Conservation (phyloP, 176 grass and related monocot species). For the Zea luxurians region DNA sequence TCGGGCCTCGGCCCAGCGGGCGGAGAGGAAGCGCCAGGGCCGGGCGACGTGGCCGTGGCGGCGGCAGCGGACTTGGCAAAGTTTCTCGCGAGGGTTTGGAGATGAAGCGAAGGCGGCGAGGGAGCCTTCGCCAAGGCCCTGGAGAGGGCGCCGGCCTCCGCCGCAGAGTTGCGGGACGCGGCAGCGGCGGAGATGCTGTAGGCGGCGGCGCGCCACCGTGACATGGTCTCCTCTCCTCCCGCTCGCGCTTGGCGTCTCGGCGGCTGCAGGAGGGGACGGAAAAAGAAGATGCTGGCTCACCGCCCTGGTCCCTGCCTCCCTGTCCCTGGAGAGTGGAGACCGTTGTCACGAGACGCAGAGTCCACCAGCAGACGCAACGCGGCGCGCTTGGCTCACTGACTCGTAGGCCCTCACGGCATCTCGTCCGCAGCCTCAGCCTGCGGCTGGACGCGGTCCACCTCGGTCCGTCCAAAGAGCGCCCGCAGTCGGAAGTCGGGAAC, state of each 20-base stretch:
- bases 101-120: constrained; percentile 27
- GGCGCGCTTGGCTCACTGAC: neutral
- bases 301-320: no score
- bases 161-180: constrained; percentile 3
- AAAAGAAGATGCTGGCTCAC: constrained; percentile 35
- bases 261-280: neutral
- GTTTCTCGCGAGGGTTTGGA: constrained; percentile 39
- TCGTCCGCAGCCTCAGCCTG: neutral
- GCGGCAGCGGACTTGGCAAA: constrained; percentile 57
- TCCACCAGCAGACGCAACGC: neutral
- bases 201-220: constrained; percentile 51
- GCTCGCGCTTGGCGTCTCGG: constrained; percentile 9
- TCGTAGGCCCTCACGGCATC: constrained; percentile 3
- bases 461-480: constrained; percentile 2
- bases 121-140: constrained; percentile 34
- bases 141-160: constrained; percentile 44
- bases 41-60: constrained; percentile 30
- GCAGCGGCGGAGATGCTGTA: constrained; percentile 38
- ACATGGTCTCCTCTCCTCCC: constrained; percentile 32
- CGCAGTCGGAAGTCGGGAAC: neutral
- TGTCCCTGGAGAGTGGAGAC: no score
- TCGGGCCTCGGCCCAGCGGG: constrained; percentile 39
- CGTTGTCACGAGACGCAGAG: constrained; percentile 5
- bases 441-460: constrained; percentile 44
- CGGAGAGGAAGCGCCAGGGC: neutral